Evolutionary conservation across 345 rosid species (phyloP), one percentile per base, ranked within the genome.

Genomic region (Pugionium cornutum): DNA sequence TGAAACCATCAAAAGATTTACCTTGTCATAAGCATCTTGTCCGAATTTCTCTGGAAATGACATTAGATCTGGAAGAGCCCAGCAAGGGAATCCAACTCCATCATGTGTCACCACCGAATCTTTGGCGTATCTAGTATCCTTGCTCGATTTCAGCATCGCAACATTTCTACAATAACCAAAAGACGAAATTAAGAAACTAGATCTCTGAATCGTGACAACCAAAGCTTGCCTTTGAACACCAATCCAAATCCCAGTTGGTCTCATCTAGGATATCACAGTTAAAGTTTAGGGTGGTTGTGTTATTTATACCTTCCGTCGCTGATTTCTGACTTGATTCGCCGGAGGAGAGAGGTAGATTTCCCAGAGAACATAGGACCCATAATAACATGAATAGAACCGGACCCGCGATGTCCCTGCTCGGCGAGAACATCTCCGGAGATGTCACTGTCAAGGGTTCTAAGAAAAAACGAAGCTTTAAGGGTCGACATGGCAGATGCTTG

Each of bases 351-450:
- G 1, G 97, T 94, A 58, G 97, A 86, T 65, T 94, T 94, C 45
- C 99, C 97, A 7, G 97, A 88, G 28, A 94, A 94, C 97, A 94
- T 88, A 50, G 97, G 96, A 3, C 97, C 96, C 11, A 77, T 70
- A 61, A 94, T 86, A 56, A 94, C 90, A 64, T 94, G 99, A 37
- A 94, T 55, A 64, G 88, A 83, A 10, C 97, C 95, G n/a, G 77
- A 59, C 8, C 66, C 70, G 0, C 56, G 35, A 8, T 6, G 67
- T 11, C n/a, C 35, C n/a, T 56, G 6, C 9, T 62, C 73, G 36
- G 42, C 18, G 18, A 18, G 18, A 18, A 18, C 18, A 18, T 18
- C 18, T 18, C 18, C 40, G 37, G 43, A 30, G 36, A 36, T 2
- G 47, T 42, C 75, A 3, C 67, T 65, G 26, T 67, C 71, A 6